These are phyloP conservation scores for Xylaria scruposa DNA, from an alignment of 495 filamentous ascomycete species.

Conservation along the genomic window DNA sequence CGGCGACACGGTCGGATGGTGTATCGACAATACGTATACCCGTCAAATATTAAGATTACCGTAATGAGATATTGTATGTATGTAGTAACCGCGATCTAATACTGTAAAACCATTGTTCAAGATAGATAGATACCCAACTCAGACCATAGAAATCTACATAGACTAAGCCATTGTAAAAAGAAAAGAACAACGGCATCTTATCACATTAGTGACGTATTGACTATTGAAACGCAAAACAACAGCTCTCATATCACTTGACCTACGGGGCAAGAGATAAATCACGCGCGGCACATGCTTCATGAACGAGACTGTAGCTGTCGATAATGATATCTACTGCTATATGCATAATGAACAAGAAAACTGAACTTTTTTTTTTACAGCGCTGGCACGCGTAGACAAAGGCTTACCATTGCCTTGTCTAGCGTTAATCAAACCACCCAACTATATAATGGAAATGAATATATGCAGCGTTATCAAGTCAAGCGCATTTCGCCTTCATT, in stretches of 20 bases:
- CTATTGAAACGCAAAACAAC: not conserved
- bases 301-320: not conserved
- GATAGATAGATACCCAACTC: not conserved
- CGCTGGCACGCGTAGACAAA: not conserved
- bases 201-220: not conserved
- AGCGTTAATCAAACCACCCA: not conserved
- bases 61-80: too few species aligned
- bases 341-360: not conserved
- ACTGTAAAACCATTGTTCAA: not conserved
- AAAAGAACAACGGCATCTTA: not conserved
- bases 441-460: slow-evolving; percentile 14
- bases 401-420: not conserved
- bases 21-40: not conserved
- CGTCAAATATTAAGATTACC: not conserved
- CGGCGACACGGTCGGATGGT: not conserved
- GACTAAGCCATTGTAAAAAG: not conserved
- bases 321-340: slow-evolving; percentile 10
- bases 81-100: not conserved
- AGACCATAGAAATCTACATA: not conserved
- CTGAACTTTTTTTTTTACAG: not conserved
- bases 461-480: slow-evolving; percentile 1
- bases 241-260: not conserved
- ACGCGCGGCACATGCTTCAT: not conserved
- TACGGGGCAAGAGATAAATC: not conserved
- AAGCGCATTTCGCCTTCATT: not conserved